Percentiles rank a stretch among this genome's conserved stretches.
These are phyloP conservation scores for Ichthyophthirius multifiliis DNA, from an alignment of 169 alveolate species.

Conservation along the genomic window DNA sequence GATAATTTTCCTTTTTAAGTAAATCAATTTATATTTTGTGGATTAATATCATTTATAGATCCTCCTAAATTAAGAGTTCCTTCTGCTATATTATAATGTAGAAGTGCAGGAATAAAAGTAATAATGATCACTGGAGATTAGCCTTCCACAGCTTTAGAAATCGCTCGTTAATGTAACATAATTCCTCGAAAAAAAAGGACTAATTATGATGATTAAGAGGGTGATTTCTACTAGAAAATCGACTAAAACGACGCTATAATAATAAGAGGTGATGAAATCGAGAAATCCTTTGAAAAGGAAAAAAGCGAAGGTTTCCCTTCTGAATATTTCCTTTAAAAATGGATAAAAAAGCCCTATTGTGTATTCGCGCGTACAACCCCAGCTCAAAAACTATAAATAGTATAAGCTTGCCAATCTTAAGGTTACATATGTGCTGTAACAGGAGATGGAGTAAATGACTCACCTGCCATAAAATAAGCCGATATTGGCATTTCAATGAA, in stretches of 20 bases:
- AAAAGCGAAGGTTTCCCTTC: conserved; percentile 61
- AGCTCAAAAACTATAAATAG: conserved; percentile 81
- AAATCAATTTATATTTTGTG: conserved; percentile 70
- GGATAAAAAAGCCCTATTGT: conserved; percentile 73
- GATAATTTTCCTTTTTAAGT: conserved; percentile 70
- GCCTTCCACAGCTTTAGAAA: conserved; percentile 85
- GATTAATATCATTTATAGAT: conserved; percentile 76
- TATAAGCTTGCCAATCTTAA: conserved; percentile 64
- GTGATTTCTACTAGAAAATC: conserved; percentile 4
- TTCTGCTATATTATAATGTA: conserved; percentile 72
- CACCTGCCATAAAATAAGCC: conserved; percentile 87
- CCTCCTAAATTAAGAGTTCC: conserved; percentile 83
- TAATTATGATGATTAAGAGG: conserved; percentile 13
- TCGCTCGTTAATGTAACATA: conserved; percentile 80
- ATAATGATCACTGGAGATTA: conserved; percentile 88
- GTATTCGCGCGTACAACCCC: conserved; percentile 87
- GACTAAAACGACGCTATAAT: conserved; percentile 42
- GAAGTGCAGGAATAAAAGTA: conserved; percentile 85
- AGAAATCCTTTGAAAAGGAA: conserved; percentile 65
- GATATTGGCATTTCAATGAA: conserved; percentile 89
- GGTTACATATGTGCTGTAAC: conserved; percentile 86
- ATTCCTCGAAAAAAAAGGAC: conserved; percentile 47
- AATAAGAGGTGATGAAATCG: conserved; percentile 55
- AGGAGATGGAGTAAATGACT: conserved; percentile 89
- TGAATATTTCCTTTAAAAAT: conserved; percentile 18